Conservation (phyloP, 2,329 filamentous ascomycete genomes). For the Ophiostoma fasciatum region DNA sequence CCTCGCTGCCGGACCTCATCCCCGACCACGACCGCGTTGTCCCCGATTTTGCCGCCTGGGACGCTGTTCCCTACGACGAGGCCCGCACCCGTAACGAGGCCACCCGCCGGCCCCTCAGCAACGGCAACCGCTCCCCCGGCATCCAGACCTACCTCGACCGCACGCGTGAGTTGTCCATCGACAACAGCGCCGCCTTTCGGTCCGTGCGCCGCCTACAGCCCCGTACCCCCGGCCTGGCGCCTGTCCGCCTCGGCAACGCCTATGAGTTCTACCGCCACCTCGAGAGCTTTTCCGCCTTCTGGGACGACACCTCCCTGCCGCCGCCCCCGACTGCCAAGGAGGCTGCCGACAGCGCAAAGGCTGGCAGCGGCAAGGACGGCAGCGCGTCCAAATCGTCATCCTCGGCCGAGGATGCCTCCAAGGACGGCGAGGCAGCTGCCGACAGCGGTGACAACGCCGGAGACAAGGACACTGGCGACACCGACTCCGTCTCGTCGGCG, state of each 20-base stretch:
- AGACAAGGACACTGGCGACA: constrained; percentile 2
- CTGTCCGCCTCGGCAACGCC: constrained; percentile 43
- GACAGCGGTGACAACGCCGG: constrained; percentile 1
- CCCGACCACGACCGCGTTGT: constrained; percentile 34
- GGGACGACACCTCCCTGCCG: constrained; percentile 40
- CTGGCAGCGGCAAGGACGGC: too few species aligned
- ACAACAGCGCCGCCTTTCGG: constrained; percentile 45
- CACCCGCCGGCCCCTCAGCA: constrained; percentile 34
- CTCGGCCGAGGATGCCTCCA: neutral
- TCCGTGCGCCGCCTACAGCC: constrained; percentile 43
- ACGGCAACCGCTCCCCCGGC: constrained; percentile 40
- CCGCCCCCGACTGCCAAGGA: constrained; percentile 23
- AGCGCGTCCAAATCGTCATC: constrained; percentile 3
- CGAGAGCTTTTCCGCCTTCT: constrained; percentile 42
- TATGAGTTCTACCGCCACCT: constrained; percentile 53
- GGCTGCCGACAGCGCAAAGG: too few species aligned
- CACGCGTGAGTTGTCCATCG: constrained; percentile 37
- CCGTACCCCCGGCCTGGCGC: constrained; percentile 32
- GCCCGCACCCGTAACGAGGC: constrained; percentile 32
- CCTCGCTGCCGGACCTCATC: constrained; percentile 31
- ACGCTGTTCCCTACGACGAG: constrained; percentile 31
- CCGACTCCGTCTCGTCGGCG: constrained; percentile 7
- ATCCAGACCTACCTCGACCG: constrained; percentile 44
- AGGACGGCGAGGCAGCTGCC: constrained; percentile 8
- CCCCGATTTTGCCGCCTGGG: constrained; percentile 39